Evolutionary conservation across 768 basidiomycete genomes (phyloP), one percentile per base, ranked within the genome.

Genomic region (Pulveroboletus sp.): DNA sequence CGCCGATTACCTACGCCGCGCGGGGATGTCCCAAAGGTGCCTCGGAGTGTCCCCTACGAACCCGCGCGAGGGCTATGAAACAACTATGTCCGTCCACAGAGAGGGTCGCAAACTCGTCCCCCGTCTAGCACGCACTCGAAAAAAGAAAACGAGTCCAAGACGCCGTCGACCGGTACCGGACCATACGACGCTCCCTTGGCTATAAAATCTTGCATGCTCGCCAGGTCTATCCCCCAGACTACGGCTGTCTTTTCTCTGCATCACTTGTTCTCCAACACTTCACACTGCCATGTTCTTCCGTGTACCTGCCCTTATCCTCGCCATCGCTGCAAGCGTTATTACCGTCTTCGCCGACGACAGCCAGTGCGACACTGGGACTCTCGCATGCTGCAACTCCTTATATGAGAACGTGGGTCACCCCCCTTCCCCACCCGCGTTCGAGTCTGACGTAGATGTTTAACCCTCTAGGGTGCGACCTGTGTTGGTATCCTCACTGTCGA

Each of bases 91-190:
- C 10, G 25, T 47, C 34, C 5, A 20, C 25, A 17, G 24, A 16
- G 24, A 9, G 12, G 8, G 16, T 31, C 17, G 4, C 19, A 12
- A 12, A 10, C 42, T 33, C 31, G 38, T 32, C 33, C 35, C 23
- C 55, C 56, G 49, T 32, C 44, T 29, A 32, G 11, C 34, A 17
- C 33, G 29, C 43, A 33, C 41, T 37, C 43, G 45, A 48, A 47
- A 55, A 46, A 56, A 55, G 46, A 45, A 43, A 40, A 47, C 17
- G 33, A 47, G 34, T 27, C 10, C 19, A 59, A 55, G 29, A 62
- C 56, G 56, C 59, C 59, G 56, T 48, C 13, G 31, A 42, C 24
- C 27, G 37, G 37, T 19, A 16, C 31, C 35, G 20, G 29, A 39
- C 54, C 60, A 43, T 45, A 59, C 39, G 47, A 55, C 43, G 5